Conservation (phyloP, 1,139 yeast species). For the Yamadazyma atmosphaerica region DNA sequence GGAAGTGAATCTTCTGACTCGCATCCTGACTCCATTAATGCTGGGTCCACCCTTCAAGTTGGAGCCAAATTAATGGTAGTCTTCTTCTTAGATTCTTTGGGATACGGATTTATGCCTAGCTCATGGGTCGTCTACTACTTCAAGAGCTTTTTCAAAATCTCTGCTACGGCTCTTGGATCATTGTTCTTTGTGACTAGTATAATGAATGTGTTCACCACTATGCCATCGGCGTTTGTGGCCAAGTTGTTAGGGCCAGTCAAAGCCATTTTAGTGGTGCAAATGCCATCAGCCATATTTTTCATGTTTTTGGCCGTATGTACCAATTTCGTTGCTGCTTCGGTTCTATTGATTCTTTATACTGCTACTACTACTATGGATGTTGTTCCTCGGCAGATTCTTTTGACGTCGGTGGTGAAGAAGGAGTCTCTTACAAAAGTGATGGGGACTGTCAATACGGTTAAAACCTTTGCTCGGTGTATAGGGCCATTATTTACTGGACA, state of each 20-base stretch:
- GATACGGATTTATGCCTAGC: conserved; percentile 83
- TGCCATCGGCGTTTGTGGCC: conserved; percentile 71
- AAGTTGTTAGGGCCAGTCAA: conserved; percentile 72
- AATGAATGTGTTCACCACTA: conserved; percentile 40
- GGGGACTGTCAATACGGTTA: conserved; percentile 84
- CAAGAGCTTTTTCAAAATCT: conserved; percentile 36
- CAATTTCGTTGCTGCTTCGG: conserved; percentile 36
- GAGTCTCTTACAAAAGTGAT: conserved; percentile 71
- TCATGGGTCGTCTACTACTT: conserved; percentile 89
- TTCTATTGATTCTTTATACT: conserved; percentile 55
- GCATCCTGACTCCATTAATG: conserved; percentile 1
- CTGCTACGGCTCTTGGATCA: conserved; percentile 47
- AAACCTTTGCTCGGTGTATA: conserved; percentile 77
- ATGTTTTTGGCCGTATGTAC: conserved; percentile 26
- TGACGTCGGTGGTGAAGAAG: conserved; percentile 65
- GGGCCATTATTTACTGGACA: conserved; percentile 82
- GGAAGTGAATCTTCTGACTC: not conserved
- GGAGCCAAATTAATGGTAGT: conserved; percentile 47
- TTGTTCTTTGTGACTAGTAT: conserved; percentile 60
- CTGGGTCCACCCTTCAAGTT: conserved; percentile 20
- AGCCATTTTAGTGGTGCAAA: conserved; percentile 74
- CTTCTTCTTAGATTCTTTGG: conserved; percentile 78
- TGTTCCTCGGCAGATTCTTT: conserved; percentile 80
- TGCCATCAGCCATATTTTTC: conserved; percentile 73
- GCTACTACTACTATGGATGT: conserved; percentile 81